phyloP scores from a whole-genome alignment of 2,329 filamentous ascomycete species.

The Phyllosticta capitalensis region DNA sequence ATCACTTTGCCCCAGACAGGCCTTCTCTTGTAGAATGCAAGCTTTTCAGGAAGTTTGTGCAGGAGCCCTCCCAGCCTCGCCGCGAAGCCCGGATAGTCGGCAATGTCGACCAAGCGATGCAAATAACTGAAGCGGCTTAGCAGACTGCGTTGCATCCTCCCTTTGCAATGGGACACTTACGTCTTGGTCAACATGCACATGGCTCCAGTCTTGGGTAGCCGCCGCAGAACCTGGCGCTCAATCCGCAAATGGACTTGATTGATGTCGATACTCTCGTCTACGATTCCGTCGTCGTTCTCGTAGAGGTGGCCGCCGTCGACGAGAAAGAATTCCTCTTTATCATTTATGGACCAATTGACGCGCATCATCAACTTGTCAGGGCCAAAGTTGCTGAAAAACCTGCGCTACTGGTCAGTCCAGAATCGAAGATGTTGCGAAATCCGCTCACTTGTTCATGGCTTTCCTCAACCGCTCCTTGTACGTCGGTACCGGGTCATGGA shows the following conservation, averaged over 20 bases:
- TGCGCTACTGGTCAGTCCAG: not conserved
- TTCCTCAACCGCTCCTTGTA: constrained; percentile 5
- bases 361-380: constrained; percentile 3
- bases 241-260: constrained; percentile 7
- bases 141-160: not conserved
- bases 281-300: not conserved
- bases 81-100: constrained; percentile 3
- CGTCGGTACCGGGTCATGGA: constrained; percentile 6
- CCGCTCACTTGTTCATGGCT: constrained; percentile 10
- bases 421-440: not conserved
- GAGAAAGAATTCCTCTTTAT: constrained; percentile 5
- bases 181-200: constrained; percentile 10
- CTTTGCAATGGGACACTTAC: not conserved
- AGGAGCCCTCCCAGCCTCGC: constrained; percentile 3
- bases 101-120: constrained; percentile 7
- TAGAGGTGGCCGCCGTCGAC: constrained; percentile 4
- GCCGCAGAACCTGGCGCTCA: constrained; percentile 3
- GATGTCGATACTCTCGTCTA: not conserved
- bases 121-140: constrained; percentile 1
- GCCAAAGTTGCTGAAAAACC: constrained; percentile 6
- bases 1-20: constrained; percentile 7
- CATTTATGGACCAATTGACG: constrained; percentile 6
- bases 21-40: constrained; percentile 8
- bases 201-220: not conserved
- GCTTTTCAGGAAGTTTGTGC: constrained; percentile 6